Evolutionary conservation across 23 red algal genomes (phyloP), one percentile per base, ranked within the genome.

Genomic region (Gracilaria domingensis): DNA sequence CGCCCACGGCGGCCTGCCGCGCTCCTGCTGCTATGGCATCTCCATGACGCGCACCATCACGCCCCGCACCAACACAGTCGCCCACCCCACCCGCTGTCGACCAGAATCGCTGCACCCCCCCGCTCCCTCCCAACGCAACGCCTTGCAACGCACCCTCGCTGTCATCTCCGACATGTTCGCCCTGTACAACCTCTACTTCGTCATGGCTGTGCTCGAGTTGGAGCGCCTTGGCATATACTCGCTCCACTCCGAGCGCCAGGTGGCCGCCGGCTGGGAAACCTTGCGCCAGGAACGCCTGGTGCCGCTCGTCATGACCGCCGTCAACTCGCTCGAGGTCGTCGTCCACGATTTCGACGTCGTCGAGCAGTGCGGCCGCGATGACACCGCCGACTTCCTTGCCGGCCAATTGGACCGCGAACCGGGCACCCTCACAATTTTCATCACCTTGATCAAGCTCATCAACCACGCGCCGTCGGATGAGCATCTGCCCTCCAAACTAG

Each of bases 111-210:
- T 30, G 9, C 0, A 0, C 13, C 38, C 26, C 3, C 72, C 72
- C 3, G 2, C 0, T 30, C 24, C 26, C 23, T 77, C 72, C n/a
- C 28, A 50, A 29, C 39, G 50, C 17, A 77, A 77, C 16, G 72
- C 72, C 20, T 14, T 77, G 34, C 40, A 8, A 4, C 72, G 72
- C 9, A 77, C 72, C 8, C 21, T 77, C 24, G 20, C 17, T 18
- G 42, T 77, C 20, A 28, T 77, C 18, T 8, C 38, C 11, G 23
- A 77, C 5, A 77, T 77, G 38, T 45, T 77, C 42, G 39, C 39
- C 2, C 72, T 77, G 39, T 51, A 77, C 34, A 50, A 77, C 72
- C 2, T 30, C 9, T 77, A 77, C 72, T 51, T 51, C 34, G 72
- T 40, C 20, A 5, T 29, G 42, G 72, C 42, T 23, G 26, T 30